Base-by-base conservation (phyloP, 305 asterid species). In the Fraxinus floribunda region DNA sequence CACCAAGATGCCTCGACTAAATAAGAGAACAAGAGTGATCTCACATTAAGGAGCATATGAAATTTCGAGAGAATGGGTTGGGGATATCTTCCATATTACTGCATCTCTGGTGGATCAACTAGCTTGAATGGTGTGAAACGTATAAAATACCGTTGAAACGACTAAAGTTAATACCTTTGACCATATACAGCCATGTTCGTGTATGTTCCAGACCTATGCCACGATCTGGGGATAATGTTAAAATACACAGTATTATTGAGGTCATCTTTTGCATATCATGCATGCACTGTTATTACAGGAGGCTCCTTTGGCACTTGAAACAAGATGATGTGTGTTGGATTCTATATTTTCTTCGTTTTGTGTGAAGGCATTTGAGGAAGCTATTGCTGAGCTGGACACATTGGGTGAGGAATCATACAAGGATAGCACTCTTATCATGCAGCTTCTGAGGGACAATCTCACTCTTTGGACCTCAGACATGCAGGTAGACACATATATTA, bases 381-480 rank as follows among this genome's bases (percentile, higher is more conserved):
- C 94, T 35, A 90, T 90, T 89, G 94, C 92, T 35, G 92, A 90
- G 86, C 72, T 90, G 90, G 93, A 89, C 83, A 90, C 92, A 16
- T 82, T 90, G 86, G 93, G 93, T 4, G 94, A 90, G 80, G 94
- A 90, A 66, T 90, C 94, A 0, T 90, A 90, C 89, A 90, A 90
- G 89, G 94, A 90, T 60, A 90, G 94, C 91, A 90, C 94, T 57
- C 92, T 90, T 36, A 90, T 90, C 87, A 90, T 90, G 94, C 94
- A 90, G 81, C 94, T 90, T 85, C 90, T 90, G 83, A 84, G 94
- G 86, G 94, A 90, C 85, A 90, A 90, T 84, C 92, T 90, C 85
- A 90, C 92, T 81, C 92, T 90, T 39, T 90, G 94, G 94, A 89
- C 94, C 86, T 89, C 94, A 3, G 91, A 90, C 83, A 88, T 89